Conservation (phyloP, 2,329 filamentous ascomycete species). For the Xenoacremonium recifei region DNA sequence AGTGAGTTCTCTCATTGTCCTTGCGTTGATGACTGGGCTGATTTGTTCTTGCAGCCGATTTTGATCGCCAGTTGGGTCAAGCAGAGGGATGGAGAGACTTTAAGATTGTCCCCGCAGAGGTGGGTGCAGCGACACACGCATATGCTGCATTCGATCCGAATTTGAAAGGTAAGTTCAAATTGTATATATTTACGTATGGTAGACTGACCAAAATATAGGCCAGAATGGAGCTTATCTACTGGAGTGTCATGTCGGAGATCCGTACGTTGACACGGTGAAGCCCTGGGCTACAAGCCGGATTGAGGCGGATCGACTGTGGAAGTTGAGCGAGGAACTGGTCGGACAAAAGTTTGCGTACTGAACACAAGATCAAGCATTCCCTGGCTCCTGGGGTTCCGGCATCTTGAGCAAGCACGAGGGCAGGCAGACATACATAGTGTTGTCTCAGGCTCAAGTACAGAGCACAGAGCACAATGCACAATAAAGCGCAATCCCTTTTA, state of each 20-base stretch:
- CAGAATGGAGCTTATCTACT: constrained; percentile 32
- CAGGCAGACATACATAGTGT: background rate
- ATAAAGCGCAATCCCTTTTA: no score
- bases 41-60: constrained; percentile 9
- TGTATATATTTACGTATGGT: no score
- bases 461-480: no score
- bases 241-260: constrained; percentile 31
- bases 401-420: no score
- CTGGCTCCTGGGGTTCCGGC: no score
- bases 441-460: no score
- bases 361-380: no score
- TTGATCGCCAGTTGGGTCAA: constrained; percentile 22
- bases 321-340: constrained; percentile 45
- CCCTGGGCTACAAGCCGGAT: constrained; percentile 30
- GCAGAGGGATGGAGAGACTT: constrained; percentile 18
- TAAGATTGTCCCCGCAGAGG: constrained; percentile 20
- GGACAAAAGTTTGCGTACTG: constrained; percentile 37
- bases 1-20: constrained; percentile 7
- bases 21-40: background rate
- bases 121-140: constrained; percentile 33
- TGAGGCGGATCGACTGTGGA: constrained; percentile 44
- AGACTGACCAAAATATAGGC: constrained; percentile 14
- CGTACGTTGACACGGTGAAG: constrained; percentile 26
- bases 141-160: constrained; percentile 37
- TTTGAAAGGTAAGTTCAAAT: constrained; percentile 20